Conservation (phyloP, 1,139 yeast genomes). For the Geotrichum macrosporum region DNA sequence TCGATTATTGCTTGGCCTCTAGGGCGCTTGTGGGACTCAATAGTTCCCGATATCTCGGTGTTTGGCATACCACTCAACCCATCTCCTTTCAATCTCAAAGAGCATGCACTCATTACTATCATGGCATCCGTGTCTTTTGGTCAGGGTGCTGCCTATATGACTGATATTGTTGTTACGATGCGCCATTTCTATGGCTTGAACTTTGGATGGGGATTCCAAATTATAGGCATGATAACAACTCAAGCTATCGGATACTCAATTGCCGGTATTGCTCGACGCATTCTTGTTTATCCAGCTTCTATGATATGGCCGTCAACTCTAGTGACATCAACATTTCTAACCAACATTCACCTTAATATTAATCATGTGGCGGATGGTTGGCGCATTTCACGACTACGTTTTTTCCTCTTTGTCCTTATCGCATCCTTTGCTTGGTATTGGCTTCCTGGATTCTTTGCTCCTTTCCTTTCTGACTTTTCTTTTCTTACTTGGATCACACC, state of each 20-base stretch:
- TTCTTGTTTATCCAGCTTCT: constrained; percentile 57
- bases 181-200: constrained; percentile 48
- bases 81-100: constrained; percentile 59
- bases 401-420: constrained; percentile 43
- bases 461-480: constrained; percentile 49
- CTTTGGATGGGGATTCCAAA: constrained; percentile 49
- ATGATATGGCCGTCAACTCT: constrained; percentile 62
- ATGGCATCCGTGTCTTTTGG: constrained; percentile 58
- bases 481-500: constrained; percentile 57
- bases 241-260: constrained; percentile 63
- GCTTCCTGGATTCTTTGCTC: constrained; percentile 53
- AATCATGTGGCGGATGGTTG: constrained; percentile 57
- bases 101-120: constrained; percentile 60
- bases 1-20: constrained; percentile 61
- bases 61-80: constrained; percentile 51
- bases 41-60: constrained; percentile 48
- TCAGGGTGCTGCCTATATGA: constrained; percentile 58
- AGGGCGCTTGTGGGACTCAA: constrained; percentile 49
- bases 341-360: constrained; percentile 58
- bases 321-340: constrained; percentile 47
- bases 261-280: constrained; percentile 56
- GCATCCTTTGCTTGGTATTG: constrained; percentile 50
- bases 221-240: constrained; percentile 51
- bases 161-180: constrained; percentile 56
- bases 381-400: constrained; percentile 48